Evolutionary conservation across 2,329 filamentous ascomycete species (phyloP).

Genomic region (Penicillium sp.): DNA sequence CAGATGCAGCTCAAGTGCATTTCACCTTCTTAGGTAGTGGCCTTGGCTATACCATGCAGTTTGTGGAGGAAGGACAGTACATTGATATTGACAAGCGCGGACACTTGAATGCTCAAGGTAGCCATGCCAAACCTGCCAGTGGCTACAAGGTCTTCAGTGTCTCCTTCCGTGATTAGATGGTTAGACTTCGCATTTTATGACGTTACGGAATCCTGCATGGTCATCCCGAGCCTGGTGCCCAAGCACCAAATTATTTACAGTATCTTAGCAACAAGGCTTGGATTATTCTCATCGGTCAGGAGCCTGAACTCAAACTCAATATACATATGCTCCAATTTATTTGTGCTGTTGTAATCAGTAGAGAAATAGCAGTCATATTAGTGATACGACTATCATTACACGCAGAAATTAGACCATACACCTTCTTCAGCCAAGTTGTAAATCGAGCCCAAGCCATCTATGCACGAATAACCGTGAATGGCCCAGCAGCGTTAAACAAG

Average conservation of each 20-base stretch:
- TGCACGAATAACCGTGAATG: conserved; percentile 24
- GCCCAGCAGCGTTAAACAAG: conserved; percentile 30
- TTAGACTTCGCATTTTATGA: neutral
- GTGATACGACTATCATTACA: neutral
- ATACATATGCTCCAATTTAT: neutral
- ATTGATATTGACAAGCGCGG: conserved; percentile 19
- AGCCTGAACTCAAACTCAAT: neutral
- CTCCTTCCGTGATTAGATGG: conserved; percentile 29
- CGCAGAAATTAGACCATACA: neutral
- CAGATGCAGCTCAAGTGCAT: conserved; percentile 30
- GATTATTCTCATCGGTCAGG: neutral
- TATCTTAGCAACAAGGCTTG: neutral
- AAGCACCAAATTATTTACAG: neutral
- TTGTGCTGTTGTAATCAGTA: neutral
- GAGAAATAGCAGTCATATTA: neutral
- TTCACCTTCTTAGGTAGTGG: conserved; percentile 40
- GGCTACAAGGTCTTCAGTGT: conserved; percentile 38
- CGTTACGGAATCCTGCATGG: neutral
- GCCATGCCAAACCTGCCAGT: neutral
- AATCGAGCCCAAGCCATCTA: conserved; percentile 8
- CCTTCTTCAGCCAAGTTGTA: neutral
- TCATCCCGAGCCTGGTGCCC: neutral
- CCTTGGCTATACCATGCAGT: conserved; percentile 36
- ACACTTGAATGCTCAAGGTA: conserved; percentile 5
- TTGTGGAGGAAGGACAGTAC: conserved; percentile 24